These are phyloP conservation scores for Leonotis leonurus DNA, from an alignment of 257 asterid genomes.

Conservation along the genomic window DNA sequence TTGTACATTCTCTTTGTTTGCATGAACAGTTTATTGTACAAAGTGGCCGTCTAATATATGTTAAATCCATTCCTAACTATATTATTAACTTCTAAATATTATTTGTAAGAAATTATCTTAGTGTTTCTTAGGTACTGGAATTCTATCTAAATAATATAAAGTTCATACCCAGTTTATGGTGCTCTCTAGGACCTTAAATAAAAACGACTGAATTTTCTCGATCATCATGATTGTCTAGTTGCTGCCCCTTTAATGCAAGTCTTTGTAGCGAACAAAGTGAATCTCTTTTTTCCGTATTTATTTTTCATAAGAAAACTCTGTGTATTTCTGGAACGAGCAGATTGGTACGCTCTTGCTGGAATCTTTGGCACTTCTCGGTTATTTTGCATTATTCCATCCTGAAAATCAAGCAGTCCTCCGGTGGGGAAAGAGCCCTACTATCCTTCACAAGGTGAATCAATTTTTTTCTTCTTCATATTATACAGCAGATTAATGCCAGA, in stretches of 20 bases:
- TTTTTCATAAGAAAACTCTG: not conserved
- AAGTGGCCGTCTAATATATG: constrained; percentile 5
- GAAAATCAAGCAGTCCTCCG: constrained; percentile 96
- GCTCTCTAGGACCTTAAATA: too few relatives aligned
- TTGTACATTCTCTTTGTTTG: not conserved
- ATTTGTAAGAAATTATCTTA: not conserved
- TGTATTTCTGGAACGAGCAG: constrained; percentile 30
- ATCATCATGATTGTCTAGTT: too few relatives aligned
- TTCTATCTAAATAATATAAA: too few relatives aligned
- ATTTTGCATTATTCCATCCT: constrained; percentile 75
- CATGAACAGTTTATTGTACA: constrained; percentile 5
- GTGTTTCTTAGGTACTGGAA: not conserved
- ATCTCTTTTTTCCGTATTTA: not conserved
- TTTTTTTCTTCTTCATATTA: not conserved
- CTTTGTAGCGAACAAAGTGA: not conserved
- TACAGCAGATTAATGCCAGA: not conserved
- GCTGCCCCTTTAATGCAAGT: too few relatives aligned
- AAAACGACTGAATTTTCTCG: too few relatives aligned
- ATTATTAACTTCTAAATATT: too few relatives aligned
- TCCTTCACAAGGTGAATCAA: constrained; percentile 82
- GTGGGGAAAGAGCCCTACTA: constrained; percentile 99
- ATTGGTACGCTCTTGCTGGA: constrained; percentile 75
- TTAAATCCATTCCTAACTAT: too few relatives aligned
- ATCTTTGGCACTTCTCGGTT: constrained; percentile 81
- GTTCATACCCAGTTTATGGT: too few relatives aligned